A percentile compares a stretch with the other conserved stretches of the same genome.
Conservation (phyloP, 306 rosid species). For the Prunus mongolica region DNA sequence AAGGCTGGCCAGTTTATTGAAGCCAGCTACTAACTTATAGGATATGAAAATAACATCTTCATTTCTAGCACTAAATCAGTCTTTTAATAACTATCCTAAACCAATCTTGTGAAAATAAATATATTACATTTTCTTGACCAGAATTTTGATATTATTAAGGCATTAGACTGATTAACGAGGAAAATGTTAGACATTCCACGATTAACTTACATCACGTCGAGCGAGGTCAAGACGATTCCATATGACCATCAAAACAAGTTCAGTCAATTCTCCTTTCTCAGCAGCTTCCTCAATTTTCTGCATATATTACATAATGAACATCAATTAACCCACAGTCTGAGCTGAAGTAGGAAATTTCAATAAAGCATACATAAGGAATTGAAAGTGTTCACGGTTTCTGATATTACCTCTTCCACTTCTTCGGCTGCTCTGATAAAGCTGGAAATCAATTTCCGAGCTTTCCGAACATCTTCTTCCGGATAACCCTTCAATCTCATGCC, state of each 20-base stretch:
- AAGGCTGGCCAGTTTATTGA: not conserved
- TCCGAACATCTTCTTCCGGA: constrained; percentile 73
- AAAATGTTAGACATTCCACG: constrained; percentile 7
- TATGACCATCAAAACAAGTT: constrained; percentile 91
- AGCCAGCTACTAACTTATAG: not conserved
- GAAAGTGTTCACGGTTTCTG: not conserved
- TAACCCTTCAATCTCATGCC: constrained; percentile 76
- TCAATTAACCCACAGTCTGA: not conserved
- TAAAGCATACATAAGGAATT: not conserved
- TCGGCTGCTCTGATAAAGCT: constrained; percentile 76
- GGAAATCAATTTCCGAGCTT: constrained; percentile 71
- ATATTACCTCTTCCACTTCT: constrained; percentile 87
- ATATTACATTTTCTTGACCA: not conserved
- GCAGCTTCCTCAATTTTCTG: constrained; percentile 96
- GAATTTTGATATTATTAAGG: not conserved
- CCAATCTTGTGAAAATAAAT: not conserved
- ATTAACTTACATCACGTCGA: constrained; percentile 82
- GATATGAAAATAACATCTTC: not conserved
- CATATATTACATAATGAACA: constrained; percentile 15
- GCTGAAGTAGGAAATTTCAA: not conserved
- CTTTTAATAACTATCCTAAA: not conserved
- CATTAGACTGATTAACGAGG: too few relatives aligned
- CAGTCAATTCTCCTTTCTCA: constrained; percentile 85
- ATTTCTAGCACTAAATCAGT: not conserved
- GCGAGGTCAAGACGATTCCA: constrained; percentile 99